Evolutionary conservation across 176 grass and related monocot genomes (phyloP), one percentile per base, ranked within the genome.

Genomic region (Urochloa ruziziensis): DNA sequence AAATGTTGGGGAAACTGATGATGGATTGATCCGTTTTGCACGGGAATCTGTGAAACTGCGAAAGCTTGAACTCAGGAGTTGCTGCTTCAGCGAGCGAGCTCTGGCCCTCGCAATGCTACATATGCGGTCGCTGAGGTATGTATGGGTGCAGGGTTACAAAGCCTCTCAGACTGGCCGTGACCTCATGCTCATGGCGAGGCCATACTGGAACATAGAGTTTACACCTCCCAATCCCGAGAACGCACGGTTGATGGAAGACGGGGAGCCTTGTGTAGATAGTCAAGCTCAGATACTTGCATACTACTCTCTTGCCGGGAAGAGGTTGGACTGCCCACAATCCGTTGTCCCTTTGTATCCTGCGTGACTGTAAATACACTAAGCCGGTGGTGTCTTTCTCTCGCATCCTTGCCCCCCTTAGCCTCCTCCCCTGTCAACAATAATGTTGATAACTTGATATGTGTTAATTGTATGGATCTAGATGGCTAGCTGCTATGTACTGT

Each of bases 201-300:
- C 82, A 19, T 98, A 71, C 87, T 97, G 92, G 96, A 98, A 98
- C 85, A 95, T 98, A 39, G 96, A 98, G 30, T 95, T 98, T 27
- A 91, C 86, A 24, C 96, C 91, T 87, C 83, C 83, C 28, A 85
- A 49, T 21, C 29, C 79, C 5, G 73, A 85, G 30, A 75, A 73
- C 2, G 72, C 36, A 0, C 39, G 71, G 51, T 51, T 71, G 60
- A 43, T 19, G 36, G 92, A 90, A 30, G 85, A 89, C 33, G 83
- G 86, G 51, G 67, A 83, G 28, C 86, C 77, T 75, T 64, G 64
- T 52, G 72, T 88, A 59, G 92, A 85, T 73, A 78, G 24, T 28
- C 88, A 93, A 36, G 79, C 92, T 18, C 96, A 95, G 82, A 69
- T 95, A 63, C 92, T 98, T 65, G 92, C 96, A 28, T 98, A 98